Base-by-base conservation (phyloP, 441 rosid species). In the Euphorbia neoarborescens region DNA sequence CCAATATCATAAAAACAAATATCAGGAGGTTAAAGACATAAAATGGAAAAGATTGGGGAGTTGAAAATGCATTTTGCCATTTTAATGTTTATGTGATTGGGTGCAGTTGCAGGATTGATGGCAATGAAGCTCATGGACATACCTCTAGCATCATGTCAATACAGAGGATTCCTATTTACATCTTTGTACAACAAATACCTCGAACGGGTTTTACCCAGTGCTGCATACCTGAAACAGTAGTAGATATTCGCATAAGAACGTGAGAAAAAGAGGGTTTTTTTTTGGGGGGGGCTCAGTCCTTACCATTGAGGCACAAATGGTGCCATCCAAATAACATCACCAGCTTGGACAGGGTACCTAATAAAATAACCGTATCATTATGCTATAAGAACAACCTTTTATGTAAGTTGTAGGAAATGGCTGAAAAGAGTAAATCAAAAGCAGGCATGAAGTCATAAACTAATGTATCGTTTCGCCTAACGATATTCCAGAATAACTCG, bases 251-350 rank as follows among this genome's bases (percentile, higher is more conserved):
- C 17, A 50, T 38, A 1, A 1, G 20, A 22, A 19, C 28, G 42
- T 15, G 7, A 28, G 46, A 66, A 68, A 51, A 57, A 56, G 19
- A 27, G 51, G 24, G 10, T 40, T 20, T 7, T 13, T 15, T 42
- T 37, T 64, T 78, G 64, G 72, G 4, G 3, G n/a, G n/a, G n/a
- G n/a, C n/a, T 79, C 24, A 87, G 54, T 78, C 70, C 75, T 81
- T 25, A 91, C 96, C 95, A 90, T 73, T 89, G 97, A 62, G 95
- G 95, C 82, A 89, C 95, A 82, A 90, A 91, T 35, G 92, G 98
- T 69, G 96, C 95, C 99, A 94, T 94, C 96, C 97, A 94, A 72
- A 91, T 90, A 59, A 81, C 94, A 83, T 94, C 97, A 65, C 97
- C 96, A 28, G 97, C 84, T 82, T 91, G 95, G 75, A 91, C 86